Conservation (phyloP, 371 early-diverging fungal genomes). For the Capniomyces stellatus region DNA sequence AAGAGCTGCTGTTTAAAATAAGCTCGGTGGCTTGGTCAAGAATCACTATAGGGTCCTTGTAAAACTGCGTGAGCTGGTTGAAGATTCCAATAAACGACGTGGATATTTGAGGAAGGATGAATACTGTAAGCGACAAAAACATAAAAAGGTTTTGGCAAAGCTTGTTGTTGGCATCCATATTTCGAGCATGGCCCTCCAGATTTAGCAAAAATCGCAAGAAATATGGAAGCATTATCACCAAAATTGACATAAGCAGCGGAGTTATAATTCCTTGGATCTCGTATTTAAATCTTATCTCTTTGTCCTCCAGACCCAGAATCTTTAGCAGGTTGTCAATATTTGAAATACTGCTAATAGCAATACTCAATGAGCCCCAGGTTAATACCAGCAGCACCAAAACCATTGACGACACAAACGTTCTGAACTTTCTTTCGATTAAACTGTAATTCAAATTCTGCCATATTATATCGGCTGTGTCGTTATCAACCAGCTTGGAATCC, state of each 20-base stretch:
- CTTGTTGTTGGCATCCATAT: conserved; percentile 37
- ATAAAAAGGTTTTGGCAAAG: conserved; percentile 49
- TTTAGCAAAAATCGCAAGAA: conserved; percentile 41
- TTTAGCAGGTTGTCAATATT: conserved; percentile 35
- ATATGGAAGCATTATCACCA: conserved; percentile 54
- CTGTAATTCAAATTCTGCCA: conserved; percentile 62
- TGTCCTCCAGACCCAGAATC: not conserved
- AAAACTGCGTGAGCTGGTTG: not conserved
- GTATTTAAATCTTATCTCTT: not conserved
- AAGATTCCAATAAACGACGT: not conserved
- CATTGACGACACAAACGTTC: conserved; percentile 29
- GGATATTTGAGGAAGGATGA: not conserved
- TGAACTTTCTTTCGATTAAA: conserved; percentile 33
- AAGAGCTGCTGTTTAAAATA: not conserved
- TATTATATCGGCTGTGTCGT: conserved; percentile 56
- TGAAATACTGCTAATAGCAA: conserved; percentile 41
- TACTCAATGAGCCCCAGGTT: conserved; percentile 49
- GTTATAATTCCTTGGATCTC: conserved; percentile 52
- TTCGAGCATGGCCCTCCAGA: conserved; percentile 46
- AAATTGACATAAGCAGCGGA: conserved; percentile 41
- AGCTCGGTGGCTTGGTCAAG: not conserved
- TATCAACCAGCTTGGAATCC: conserved; percentile 41
- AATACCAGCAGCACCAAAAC: conserved; percentile 35
- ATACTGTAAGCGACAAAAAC: conserved; percentile 64
- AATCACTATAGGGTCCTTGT: not conserved